Base-by-base conservation (phyloP, 257 asterid genomes). In the Solanum stenotomum region DNA sequence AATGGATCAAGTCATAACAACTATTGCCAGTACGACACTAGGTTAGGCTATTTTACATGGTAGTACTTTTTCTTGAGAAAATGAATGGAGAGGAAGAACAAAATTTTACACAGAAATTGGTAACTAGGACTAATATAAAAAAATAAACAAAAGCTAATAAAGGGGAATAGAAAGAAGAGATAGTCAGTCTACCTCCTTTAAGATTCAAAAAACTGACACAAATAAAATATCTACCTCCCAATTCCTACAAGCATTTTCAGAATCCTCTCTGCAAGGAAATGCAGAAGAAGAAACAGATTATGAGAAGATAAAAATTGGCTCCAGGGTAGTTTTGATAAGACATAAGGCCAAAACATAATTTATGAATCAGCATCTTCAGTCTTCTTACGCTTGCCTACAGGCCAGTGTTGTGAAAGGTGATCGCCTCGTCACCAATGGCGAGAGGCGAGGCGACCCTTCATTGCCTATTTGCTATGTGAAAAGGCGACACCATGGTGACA, bases 201-300 rank as follows among this genome's bases (percentile, higher is more conserved):
- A 76, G 56, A 76, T 76, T 23, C 11, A 37, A 38, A 76, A 76
- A 38, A 5, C 22, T 23, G 56, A 38, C 11, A 38, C 18, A 35
- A 5, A 74, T 23, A 20, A 38, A 76, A 76, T 23, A 76, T 38
- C 56, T 76, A 76, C 52, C 83, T 75, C 56, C 83, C 52, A 22
- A 37, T 23, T 75, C 83, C 83, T 23, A 76, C 83, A 38, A 76
- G 56, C 83, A 76, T 76, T 76, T 76, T 76, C 83, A 76, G 52
- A 76, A 37, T 35, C 83, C 93, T 93, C 94, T 90, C 95, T 23
- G 56, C 95, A 93, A 91, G 63, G 86, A 91, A 92, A 94, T 40
- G 92, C 91, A 52, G 63, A 94, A 91, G 46, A 90, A 22, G 89
- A 89, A 88, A 85, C 85, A 65, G 22, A 86, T 86, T 89, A 89